Conservation (phyloP, 768 basidiomycete species). For the Lactarius quietus region DNA sequence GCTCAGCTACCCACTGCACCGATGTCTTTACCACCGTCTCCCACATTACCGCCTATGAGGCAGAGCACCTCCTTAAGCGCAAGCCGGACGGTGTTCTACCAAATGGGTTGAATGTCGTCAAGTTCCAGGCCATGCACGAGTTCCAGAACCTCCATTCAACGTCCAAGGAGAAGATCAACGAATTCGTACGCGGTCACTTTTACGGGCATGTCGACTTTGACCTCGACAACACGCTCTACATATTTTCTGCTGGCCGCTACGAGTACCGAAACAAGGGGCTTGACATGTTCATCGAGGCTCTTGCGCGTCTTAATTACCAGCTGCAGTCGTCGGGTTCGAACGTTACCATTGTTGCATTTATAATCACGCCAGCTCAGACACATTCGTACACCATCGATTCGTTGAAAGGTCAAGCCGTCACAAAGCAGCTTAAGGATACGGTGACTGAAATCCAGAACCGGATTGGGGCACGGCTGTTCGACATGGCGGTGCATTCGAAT, state of each 20-base stretch:
- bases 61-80: conserved; percentile 92
- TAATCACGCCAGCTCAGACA: conserved; percentile 97
- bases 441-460: conserved; percentile 94
- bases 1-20: conserved; percentile 89
- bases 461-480: conserved; percentile 88
- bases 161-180: conserved; percentile 96
- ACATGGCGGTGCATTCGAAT: conserved; percentile 89
- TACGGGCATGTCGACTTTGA: conserved; percentile 98
- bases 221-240: conserved; percentile 85
- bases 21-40: conserved; percentile 99
- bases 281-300: conserved; percentile 98
- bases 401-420: conserved; percentile 95
- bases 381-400: conserved; percentile 98
- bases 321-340: conserved; percentile 61
- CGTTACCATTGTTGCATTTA: conserved; percentile 93
- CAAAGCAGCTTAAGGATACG: conserved; percentile 93
- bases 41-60: conserved; percentile 97
- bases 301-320: conserved; percentile 78
- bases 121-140: conserved; percentile 99
- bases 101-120: conserved; percentile 97
- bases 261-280: conserved; percentile 99
- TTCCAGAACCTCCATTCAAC: conserved; percentile 94
- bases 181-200: conserved; percentile 96
- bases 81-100: conserved; percentile 97
- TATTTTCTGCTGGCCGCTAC: conserved; percentile 99